These are phyloP conservation scores for Ogataea parapolymorpha DNA, from an alignment of 805 yeast species.

Conservation along the genomic window DNA sequence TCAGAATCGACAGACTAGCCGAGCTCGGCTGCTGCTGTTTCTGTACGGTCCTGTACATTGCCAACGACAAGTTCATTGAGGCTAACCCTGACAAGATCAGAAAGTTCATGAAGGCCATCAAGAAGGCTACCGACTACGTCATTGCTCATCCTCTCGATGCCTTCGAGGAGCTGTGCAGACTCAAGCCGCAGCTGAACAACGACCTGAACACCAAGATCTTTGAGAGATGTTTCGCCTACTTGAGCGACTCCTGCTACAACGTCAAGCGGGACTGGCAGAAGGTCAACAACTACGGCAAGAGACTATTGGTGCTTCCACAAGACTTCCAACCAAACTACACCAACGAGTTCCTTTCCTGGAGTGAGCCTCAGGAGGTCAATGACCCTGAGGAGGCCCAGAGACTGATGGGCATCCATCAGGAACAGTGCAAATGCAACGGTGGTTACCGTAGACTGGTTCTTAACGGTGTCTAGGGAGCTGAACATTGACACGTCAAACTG, in stretches of 20 bases:
- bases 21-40: slow-evolving; percentile 58
- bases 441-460: slow-evolving; percentile 45
- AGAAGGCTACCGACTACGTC: slow-evolving; percentile 49
- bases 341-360: slow-evolving; percentile 49
- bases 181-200: slow-evolving; percentile 46
- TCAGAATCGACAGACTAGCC: slow-evolving; percentile 53
- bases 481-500: background rate
- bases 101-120: slow-evolving; percentile 45
- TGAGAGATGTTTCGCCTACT: slow-evolving; percentile 53
- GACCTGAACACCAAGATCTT: slow-evolving; percentile 43
- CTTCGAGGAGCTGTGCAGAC: slow-evolving; percentile 42
- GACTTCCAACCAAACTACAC: slow-evolving; percentile 49
- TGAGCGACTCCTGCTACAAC: slow-evolving; percentile 48
- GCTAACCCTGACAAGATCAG: slow-evolving; percentile 44
- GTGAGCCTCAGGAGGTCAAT: slow-evolving; percentile 43
- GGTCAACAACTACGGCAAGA: slow-evolving; percentile 53
- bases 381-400: slow-evolving; percentile 49
- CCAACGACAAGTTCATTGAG: slow-evolving; percentile 47
- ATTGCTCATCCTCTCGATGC: slow-evolving; percentile 42
- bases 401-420: slow-evolving; percentile 45
- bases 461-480: slow-evolving; percentile 11
- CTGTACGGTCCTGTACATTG: slow-evolving; percentile 53
- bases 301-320: slow-evolving; percentile 48
- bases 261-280: slow-evolving; percentile 57
- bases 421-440: slow-evolving; percentile 43